phyloP scores from a whole-genome alignment of 202 grass and related monocot species.

The Schoenoplectus tabernaemontani region DNA sequence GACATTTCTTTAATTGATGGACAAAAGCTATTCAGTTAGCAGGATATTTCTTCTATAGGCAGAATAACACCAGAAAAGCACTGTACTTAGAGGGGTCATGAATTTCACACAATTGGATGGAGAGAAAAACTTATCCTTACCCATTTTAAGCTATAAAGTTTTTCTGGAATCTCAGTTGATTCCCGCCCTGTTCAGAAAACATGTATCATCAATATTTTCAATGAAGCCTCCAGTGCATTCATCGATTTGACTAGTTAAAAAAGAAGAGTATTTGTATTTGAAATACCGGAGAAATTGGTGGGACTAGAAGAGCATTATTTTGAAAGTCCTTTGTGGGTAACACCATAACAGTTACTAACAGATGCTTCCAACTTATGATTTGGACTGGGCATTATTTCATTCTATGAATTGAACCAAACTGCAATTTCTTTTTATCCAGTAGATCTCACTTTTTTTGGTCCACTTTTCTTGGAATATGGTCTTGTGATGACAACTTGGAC shows the following conservation, averaged over 20 bases:
- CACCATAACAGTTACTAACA: neutral
- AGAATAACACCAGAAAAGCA: neutral
- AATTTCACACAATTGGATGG: neutral
- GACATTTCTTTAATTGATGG: neutral
- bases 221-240: neutral
- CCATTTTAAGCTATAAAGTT: neutral
- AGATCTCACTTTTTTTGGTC: neutral
- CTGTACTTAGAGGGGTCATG: neutral
- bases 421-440: neutral
- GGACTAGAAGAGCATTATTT: neutral
- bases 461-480: neutral
- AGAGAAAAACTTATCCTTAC: neutral
- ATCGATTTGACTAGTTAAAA: neutral
- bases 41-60: neutral
- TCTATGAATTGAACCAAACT: neutral
- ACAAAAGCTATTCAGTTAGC: neutral
- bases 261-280: neutral
- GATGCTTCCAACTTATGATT: neutral
- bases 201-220: constrained; percentile 2
- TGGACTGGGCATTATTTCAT: neutral
- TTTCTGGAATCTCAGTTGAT: neutral
- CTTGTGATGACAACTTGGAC: too few relatives aligned
- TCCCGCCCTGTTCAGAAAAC: neutral
- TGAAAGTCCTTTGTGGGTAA: neutral
- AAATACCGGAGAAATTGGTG: neutral